Conservation (phyloP, 257 asterid genomes). For the Solanum stenotomum region DNA sequence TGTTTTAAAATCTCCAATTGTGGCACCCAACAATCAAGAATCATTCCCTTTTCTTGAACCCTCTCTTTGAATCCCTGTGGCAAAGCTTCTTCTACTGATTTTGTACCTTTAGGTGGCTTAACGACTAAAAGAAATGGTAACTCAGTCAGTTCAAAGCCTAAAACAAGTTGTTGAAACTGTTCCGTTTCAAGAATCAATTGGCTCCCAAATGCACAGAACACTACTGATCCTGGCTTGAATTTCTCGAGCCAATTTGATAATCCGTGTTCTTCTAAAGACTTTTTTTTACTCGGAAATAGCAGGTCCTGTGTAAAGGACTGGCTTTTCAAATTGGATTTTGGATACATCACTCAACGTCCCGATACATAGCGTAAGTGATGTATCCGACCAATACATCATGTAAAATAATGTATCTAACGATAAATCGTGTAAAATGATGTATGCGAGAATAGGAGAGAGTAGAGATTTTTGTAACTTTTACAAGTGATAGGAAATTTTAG, state of each 20-base stretch:
- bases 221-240: neutral
- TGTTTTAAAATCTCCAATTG: neutral
- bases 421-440: no score
- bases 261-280: neutral
- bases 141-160: neutral
- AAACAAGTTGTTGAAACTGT: constrained; percentile 6
- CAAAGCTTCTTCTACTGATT: constrained; percentile 3
- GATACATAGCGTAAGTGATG: fast-evolving
- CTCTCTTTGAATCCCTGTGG: neutral
- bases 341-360: fast-evolving
- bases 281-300: neutral
- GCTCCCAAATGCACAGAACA: constrained; percentile 20
- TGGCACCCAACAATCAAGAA: neutral
- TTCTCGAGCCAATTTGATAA: neutral
- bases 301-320: constrained; percentile 13
- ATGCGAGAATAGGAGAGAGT: no score
- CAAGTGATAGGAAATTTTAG: no score
- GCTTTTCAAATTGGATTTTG: neutral
- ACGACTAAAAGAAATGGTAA: constrained; percentile 1
- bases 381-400: fast-evolving
- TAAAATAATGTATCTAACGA: no score
- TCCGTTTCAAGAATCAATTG: neutral
- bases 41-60: constrained; percentile 2
- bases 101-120: neutral
- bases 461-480: no score